Conservation (phyloP, 306 rosid genomes). For the Prunus kanzakura region DNA sequence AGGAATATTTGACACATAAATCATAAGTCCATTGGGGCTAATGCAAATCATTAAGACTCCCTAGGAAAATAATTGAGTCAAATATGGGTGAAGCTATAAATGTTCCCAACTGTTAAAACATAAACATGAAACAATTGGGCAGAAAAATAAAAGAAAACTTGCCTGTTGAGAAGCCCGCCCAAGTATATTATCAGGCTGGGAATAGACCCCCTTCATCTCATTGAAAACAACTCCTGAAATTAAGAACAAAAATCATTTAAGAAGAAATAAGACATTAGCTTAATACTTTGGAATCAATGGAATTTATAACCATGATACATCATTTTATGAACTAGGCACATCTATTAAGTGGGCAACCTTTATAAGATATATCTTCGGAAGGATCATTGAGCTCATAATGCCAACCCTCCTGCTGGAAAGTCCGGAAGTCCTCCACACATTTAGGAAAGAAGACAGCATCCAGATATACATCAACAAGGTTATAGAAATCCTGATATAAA, state of each 20-base stretch:
- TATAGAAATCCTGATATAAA: conserved; percentile 78
- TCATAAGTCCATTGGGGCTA: not conserved
- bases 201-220: conserved; percentile 99
- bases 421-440: conserved; percentile 76
- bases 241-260: conserved; percentile 7
- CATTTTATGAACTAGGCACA: not conserved
- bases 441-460: conserved; percentile 97
- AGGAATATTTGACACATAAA: not conserved
- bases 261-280: not conserved
- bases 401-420: conserved; percentile 99
- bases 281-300: not conserved
- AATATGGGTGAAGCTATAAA: not conserved
- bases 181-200: conserved; percentile 91
- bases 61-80: not conserved
- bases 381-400: conserved; percentile 95
- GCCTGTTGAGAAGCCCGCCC: conserved; percentile 92
- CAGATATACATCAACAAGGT: conserved; percentile 90
- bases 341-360: conserved; percentile 45
- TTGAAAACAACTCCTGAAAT: conserved; percentile 92
- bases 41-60: not conserved
- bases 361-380: conserved; percentile 78
- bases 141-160: conserved; percentile 26
- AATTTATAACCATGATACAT: not conserved
- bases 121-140: conserved; percentile 10
- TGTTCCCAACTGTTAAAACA: not conserved